A percentile compares a stretch with the other conserved stretches of the same genome.
Evolutionary conservation across 495 filamentous ascomycete species (phyloP).

Genomic region (Apodospora peruviana): DNA sequence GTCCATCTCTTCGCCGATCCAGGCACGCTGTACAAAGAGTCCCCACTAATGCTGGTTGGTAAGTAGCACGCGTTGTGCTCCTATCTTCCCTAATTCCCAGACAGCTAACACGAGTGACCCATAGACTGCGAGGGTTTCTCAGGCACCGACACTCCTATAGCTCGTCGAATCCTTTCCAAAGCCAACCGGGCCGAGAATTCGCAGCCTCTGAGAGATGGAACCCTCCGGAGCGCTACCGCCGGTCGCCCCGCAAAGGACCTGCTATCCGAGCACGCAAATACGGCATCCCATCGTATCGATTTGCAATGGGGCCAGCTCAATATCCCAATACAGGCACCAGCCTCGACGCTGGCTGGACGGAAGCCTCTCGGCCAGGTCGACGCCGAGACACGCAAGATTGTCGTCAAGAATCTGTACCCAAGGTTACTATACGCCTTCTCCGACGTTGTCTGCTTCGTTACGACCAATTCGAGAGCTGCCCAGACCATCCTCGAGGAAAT

Average conservation of each 20-base stretch:
- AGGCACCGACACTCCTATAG: constrained; percentile 8
- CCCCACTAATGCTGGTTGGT: constrained; percentile 10
- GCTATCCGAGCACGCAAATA: constrained; percentile 1
- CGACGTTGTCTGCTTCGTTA: constrained; percentile 43
- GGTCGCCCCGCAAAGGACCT: background rate
- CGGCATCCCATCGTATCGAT: constrained; percentile 1
- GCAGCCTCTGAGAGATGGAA: constrained; percentile 1
- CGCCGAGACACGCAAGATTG: constrained; percentile 6
- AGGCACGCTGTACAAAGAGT: constrained; percentile 4
- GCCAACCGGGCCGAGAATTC: background rate
- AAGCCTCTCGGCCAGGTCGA: constrained; percentile 6
- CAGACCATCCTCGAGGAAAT: constrained; percentile 24
- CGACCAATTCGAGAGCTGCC: constrained; percentile 22
- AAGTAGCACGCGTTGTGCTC: no score
- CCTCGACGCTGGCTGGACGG: background rate
- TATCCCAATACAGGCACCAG: background rate
- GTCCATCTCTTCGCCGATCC: constrained; percentile 13
- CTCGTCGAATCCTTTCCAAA: constrained; percentile 3
- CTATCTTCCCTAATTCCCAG: background rate
- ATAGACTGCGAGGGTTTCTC: constrained; percentile 10
- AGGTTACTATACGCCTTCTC: constrained; percentile 46
- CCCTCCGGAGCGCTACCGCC: background rate
- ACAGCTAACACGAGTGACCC: background rate
- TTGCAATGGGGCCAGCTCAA: constrained; percentile 7
- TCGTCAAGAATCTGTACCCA: constrained; percentile 43